Evolutionary conservation across 257 asterid genomes (phyloP).

Genomic region (Echites panduratus): DNA sequence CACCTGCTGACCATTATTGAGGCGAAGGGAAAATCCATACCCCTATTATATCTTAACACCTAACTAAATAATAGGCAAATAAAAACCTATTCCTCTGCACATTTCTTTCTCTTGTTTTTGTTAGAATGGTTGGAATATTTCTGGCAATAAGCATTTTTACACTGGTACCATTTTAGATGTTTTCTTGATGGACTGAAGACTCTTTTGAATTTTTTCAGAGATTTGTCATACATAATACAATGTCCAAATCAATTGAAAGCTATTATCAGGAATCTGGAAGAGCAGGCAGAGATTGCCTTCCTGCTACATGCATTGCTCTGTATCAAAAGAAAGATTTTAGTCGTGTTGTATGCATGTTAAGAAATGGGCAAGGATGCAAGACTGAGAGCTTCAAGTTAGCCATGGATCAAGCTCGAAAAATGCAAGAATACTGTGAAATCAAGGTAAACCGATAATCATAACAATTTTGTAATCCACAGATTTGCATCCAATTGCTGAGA

Average conservation of each 20-base stretch:
- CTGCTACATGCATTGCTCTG: constrained; percentile 65
- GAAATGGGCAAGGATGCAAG: constrained; percentile 66
- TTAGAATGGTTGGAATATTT: not conserved
- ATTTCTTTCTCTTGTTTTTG: not conserved
- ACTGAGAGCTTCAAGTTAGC: constrained; percentile 65
- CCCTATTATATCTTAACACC: not conserved
- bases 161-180: not conserved
- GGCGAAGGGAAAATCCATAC: not conserved
- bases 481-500: not conserved
- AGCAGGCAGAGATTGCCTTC: constrained; percentile 79
- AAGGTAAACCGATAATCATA: constrained; percentile 39
- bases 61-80: not conserved
- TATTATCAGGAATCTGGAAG: constrained; percentile 99
- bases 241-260: constrained; percentile 97
- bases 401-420: constrained; percentile 90
- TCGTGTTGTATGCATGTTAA: constrained; percentile 86
- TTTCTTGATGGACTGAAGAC: not conserved
- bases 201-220: constrained; percentile 46
- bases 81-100: not conserved
- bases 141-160: not conserved
- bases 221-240: constrained; percentile 82
- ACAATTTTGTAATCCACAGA: not conserved
- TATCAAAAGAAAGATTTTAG: constrained; percentile 96
- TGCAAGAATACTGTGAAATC: constrained; percentile 84
- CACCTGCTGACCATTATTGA: not conserved